These are phyloP conservation scores for Aurantiochytrium sp. DNA, from an alignment of 108 stramenopile genomes.

Conservation along the genomic window DNA sequence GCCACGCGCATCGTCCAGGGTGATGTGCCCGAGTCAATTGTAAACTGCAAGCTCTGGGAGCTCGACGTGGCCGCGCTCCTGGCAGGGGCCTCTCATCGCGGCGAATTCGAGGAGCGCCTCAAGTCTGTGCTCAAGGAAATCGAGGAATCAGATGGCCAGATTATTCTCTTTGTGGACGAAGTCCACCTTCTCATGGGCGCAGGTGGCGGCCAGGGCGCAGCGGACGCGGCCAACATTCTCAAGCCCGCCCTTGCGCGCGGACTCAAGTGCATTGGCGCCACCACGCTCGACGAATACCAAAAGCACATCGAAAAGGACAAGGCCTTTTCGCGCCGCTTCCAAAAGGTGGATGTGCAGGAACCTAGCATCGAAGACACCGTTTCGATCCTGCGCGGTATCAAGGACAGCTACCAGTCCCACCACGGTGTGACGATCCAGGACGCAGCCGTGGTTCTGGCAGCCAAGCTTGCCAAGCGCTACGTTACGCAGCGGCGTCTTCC, in stretches of 20 bases:
- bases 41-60: conserved; percentile 74
- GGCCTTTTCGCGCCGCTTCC: conserved; percentile 91
- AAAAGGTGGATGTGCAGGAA: conserved; percentile 78
- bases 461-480: conserved; percentile 83
- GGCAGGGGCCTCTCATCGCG: conserved; percentile 93
- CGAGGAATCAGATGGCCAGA: conserved; percentile 69
- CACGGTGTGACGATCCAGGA: conserved; percentile 85
- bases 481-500: conserved; percentile 85
- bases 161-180: conserved; percentile 96
- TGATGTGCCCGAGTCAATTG: conserved; percentile 77
- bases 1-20: conserved; percentile 83
- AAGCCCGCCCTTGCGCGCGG: conserved; percentile 94
- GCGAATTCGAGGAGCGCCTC: conserved; percentile 95
- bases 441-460: conserved; percentile 81
- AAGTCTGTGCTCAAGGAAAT: conserved; percentile 90
- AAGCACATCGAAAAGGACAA: conserved; percentile 88
- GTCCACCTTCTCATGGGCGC: conserved; percentile 91
- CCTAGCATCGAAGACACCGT: conserved; percentile 86
- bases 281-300: conserved; percentile 87
- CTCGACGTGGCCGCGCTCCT: conserved; percentile 92
- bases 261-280: conserved; percentile 91
- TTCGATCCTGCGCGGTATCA: conserved; percentile 84
- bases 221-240: conserved; percentile 94
- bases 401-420: conserved; percentile 83
- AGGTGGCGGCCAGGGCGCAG: conserved; percentile 77